A percentile compares a stretch with the other conserved stretches of the same genome.
phyloP scores from a whole-genome alignment of 176 grass and related monocot genomes.

The Oryza brachyantha region DNA sequence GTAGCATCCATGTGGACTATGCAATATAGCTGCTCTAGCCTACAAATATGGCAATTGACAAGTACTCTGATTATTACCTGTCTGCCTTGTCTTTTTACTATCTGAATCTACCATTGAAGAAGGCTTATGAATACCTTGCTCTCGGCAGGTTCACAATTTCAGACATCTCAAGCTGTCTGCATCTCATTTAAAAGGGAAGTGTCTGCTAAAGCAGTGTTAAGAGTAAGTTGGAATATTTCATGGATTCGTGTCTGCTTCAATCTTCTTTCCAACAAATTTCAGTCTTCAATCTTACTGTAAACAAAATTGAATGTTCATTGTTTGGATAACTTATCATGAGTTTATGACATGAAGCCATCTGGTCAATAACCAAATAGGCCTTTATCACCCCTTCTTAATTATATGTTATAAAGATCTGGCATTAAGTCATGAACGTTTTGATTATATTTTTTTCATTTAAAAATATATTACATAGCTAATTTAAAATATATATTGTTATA shows the following conservation, averaged over 20 bases:
- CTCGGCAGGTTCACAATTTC: constrained; percentile 4
- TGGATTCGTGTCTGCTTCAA: neutral
- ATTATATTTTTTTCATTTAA: neutral
- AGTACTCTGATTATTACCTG: neutral
- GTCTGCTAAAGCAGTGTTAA: constrained; percentile 28
- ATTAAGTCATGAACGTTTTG: no score
- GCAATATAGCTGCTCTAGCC: neutral
- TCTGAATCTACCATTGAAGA: constrained; percentile 3
- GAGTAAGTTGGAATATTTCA: constrained; percentile 31
- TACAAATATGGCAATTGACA: neutral
- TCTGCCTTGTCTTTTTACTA: neutral
- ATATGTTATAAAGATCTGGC: neutral
- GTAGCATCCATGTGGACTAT: neutral
- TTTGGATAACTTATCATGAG: constrained; percentile 1
- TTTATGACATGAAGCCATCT: neutral
- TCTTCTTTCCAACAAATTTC: no score
- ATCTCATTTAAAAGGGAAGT: constrained; percentile 40
- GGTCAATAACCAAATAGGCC: neutral
- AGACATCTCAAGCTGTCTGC: constrained; percentile 7
- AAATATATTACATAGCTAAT: neutral
- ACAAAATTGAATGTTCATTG: neutral
- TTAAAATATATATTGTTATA: no score
- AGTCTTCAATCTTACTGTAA: neutral
- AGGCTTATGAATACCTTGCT: constrained; percentile 7
- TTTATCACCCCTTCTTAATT: neutral